Base-by-base conservation (phyloP, 2,329 filamentous ascomycete genomes). In the Lasiodiplodia sp. region DNA sequence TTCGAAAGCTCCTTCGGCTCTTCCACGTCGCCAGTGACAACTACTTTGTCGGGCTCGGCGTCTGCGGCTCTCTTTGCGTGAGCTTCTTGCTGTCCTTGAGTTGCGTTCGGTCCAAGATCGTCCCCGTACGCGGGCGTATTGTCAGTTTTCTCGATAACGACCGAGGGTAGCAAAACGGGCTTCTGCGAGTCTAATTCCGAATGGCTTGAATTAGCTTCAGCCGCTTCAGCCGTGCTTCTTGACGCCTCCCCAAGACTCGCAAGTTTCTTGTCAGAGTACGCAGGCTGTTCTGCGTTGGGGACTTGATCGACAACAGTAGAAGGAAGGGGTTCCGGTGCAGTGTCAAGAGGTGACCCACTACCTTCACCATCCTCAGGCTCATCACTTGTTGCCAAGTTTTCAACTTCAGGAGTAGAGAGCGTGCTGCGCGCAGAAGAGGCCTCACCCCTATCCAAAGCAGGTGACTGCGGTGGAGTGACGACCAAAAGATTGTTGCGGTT, bases 401-500 rank as follows among this genome's bases (percentile, higher is more conserved):
- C 51, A 14, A 37, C 44, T 40, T 65, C 67, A 40, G 67, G 51
- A 38, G 58, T 51, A 31, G 67, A 68, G n/a, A 53, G 18, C 2
- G 25, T 14, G n/a, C 40, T 55, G 25, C 37, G 53, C 25, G 51
- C 23, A 16, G 40, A 52, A 2, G 23, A 21, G 1, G 18, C 12
- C 11, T 56, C 57, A 4, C 63, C 34, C 21, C 14, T 52, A 14
- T 52, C 60, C 7, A 52, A 12, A 14, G n/a, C 18, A 31, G 31
- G 60, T 2, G 28, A 25, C n/a, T 38, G 44, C 6, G 14, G 58
- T 25, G 53, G 44, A 44, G 75, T 76, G 49, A 82, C 79, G 38
- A 77, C 71, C 23, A 86, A 73, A 56, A 86, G 73, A 72, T 88
- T 88, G 78, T 88, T 87, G 71, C 80, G 78, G 73, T 87, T 86